These are phyloP conservation scores for Candida jianshihensis DNA, from an alignment of 805 yeast species.

Conservation along the genomic window DNA sequence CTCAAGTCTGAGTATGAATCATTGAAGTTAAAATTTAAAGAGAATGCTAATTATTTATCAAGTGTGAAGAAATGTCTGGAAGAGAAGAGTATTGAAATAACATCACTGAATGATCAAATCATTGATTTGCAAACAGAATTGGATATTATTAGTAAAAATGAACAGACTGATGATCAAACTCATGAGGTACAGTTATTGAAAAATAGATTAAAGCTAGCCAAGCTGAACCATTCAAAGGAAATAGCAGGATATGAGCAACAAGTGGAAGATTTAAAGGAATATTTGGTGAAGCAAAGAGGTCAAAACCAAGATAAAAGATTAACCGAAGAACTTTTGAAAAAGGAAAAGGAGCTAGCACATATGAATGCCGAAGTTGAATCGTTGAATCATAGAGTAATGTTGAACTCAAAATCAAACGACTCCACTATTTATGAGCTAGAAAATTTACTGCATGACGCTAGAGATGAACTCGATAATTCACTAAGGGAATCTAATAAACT, in stretches of 20 bases:
- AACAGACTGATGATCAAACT: conserved; percentile 3
- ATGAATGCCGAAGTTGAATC: conserved; percentile 11
- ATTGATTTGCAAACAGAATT: conserved; percentile 13
- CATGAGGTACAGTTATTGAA: conserved; percentile 18
- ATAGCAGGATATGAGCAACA: conserved; percentile 11
- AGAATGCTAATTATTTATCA: conserved; percentile 4
- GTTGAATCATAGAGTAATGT: conserved; percentile 8
- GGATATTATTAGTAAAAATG: conserved; percentile 6
- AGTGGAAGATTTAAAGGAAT: conserved; percentile 9
- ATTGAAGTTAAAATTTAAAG: conserved; percentile 11
- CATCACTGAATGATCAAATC: conserved; percentile 7
- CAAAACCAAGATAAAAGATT: conserved; percentile 5
- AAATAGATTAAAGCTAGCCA: conserved; percentile 16
- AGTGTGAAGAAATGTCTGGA: conserved; percentile 12
- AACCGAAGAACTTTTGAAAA: conserved; percentile 8
- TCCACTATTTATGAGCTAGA: conserved; percentile 7
- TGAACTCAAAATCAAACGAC: conserved; percentile 10
- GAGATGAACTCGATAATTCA: conserved; percentile 15
- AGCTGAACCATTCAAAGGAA: conserved; percentile 18
- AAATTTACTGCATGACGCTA: conserved; percentile 6
- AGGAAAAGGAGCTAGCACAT: conserved; percentile 11
- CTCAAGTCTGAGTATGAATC: conserved; percentile 12
- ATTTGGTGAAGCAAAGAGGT: conserved; percentile 1
- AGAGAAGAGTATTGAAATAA: conserved; percentile 14
- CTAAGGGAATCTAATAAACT: conserved; percentile 20